Conservation (phyloP, 306 rosid species). For the Prunus persica region DNA sequence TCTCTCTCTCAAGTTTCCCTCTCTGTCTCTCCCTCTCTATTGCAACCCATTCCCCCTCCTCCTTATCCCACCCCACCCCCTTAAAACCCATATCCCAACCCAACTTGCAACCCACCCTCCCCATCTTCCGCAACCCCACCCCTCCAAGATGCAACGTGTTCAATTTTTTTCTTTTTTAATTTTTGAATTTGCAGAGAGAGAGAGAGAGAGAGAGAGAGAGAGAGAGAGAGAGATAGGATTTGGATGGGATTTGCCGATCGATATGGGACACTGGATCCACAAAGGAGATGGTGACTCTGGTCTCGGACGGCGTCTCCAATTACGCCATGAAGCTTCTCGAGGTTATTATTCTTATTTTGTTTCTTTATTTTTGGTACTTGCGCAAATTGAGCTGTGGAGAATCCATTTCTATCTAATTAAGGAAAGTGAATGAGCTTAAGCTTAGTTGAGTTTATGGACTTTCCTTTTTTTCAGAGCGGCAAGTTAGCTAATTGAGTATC, state of each 20-base stretch:
- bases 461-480: not conserved
- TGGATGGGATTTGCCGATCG: conserved; percentile 20
- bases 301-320: conserved; percentile 91
- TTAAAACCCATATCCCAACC: no score
- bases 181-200: no score
- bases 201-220: no score
- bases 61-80: no score
- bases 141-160: no score
- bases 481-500: not conserved
- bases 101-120: no score
- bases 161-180: no score
- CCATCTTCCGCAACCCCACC: no score
- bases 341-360: conserved; percentile 30
- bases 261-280: conserved; percentile 73
- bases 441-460: not conserved
- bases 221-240: no score
- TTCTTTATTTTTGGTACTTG: not conserved
- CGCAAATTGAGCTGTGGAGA: conserved; percentile 5
- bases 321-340: conserved; percentile 70
- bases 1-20: no score
- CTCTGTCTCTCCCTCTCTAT: no score
- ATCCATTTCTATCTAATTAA: not conserved
- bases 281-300: conserved; percentile 87
- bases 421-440: not conserved
- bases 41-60: no score